Conservation (phyloP, 805 yeast genomes). For the Priceomyces medius region DNA sequence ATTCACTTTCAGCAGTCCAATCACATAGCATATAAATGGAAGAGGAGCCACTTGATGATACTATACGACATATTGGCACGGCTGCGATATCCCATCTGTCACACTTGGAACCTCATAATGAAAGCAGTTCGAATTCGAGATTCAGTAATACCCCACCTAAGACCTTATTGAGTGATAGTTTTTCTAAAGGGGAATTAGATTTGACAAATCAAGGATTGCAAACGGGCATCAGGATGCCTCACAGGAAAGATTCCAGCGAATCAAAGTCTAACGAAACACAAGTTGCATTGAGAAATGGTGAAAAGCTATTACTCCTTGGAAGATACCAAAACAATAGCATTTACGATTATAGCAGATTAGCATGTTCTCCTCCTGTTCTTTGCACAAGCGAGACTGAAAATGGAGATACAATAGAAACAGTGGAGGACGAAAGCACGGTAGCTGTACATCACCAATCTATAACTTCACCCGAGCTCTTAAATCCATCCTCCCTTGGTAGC, state of each 20-base stretch:
- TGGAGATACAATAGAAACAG: not conserved
- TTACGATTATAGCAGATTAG: not conserved
- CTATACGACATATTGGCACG: not conserved
- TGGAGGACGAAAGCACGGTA: not conserved
- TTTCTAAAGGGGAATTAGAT: too few species aligned
- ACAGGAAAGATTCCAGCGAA: not conserved
- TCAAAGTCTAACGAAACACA: not conserved
- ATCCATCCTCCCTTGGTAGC: constrained; percentile 2
- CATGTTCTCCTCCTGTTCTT: not conserved
- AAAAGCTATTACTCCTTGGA: constrained; percentile 1
- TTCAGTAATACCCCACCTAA: too few species aligned
- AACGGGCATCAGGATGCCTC: not conserved
- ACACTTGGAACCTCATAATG: too few species aligned
- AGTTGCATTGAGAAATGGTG: constrained; percentile 3
- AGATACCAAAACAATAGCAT: not conserved
- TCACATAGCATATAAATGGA: not conserved
- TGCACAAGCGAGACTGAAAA: not conserved
- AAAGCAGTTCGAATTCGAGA: too few species aligned
- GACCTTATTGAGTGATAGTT: too few species aligned
- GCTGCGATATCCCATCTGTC: too few species aligned
- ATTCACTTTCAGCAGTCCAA: not conserved
- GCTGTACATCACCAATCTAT: not conserved
- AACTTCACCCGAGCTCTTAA: not conserved
- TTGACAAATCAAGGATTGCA: too few species aligned
- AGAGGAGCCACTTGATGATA: not conserved